These are phyloP conservation scores for Bremia lactucae DNA, from an alignment of 352 stramenopile species.

Conservation along the genomic window DNA sequence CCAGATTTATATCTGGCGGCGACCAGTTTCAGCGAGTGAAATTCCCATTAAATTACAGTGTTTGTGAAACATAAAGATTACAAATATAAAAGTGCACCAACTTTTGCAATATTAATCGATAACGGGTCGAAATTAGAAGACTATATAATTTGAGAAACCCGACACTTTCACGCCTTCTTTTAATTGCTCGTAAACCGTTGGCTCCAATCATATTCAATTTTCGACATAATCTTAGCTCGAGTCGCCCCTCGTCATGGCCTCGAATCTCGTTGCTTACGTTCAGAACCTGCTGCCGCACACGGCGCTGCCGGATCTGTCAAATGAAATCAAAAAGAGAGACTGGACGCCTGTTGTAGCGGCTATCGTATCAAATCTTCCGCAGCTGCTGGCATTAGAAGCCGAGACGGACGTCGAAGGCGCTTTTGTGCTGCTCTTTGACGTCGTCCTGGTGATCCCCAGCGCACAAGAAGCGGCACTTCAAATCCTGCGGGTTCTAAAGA, in stretches of 20 bases:
- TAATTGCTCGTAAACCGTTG: not conserved
- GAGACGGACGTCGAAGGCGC: constrained; percentile 71
- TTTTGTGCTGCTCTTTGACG: constrained; percentile 59
- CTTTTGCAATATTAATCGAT: no score
- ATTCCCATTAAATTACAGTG: no score
- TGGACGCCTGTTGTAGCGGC: constrained; percentile 32
- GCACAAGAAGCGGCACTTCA: constrained; percentile 26
- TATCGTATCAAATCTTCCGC: constrained; percentile 36
- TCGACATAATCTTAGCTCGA: not conserved
- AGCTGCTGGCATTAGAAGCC: constrained; percentile 52
- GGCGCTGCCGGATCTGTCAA: constrained; percentile 31
- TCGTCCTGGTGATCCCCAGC: constrained; percentile 32
- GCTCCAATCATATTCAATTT: not conserved
- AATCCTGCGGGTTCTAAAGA: constrained; percentile 37
- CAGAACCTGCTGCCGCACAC: constrained; percentile 60
- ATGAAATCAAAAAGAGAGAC: constrained; percentile 60
- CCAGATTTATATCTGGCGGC: no score
- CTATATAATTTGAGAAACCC: no score
- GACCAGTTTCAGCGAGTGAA: no score
- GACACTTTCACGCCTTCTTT: not conserved
- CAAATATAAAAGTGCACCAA: no score
- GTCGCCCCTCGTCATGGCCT: constrained; percentile 14
- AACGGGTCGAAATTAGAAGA: no score
- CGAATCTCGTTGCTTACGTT: constrained; percentile 67
- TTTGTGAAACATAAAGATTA: no score